A percentile compares a stretch with the other conserved stretches of the same genome.
These are phyloP conservation scores for Brettanomyces custersianus DNA, from an alignment of 805 yeast genomes.

Conservation along the genomic window DNA sequence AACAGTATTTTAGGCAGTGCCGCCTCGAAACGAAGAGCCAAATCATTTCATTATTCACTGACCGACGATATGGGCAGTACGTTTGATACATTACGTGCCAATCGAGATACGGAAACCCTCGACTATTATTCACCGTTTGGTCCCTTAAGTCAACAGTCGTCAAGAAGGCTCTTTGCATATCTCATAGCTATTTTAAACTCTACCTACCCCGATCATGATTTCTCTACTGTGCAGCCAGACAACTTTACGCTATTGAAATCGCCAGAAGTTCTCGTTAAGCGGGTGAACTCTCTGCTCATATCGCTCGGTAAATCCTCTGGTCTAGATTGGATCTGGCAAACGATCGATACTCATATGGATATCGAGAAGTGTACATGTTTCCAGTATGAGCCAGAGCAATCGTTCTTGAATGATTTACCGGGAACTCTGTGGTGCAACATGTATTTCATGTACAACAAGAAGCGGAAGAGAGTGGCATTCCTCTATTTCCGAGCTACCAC, in stretches of 20 bases:
- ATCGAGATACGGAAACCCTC: slow-evolving; percentile 14
- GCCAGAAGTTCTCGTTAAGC: slow-evolving; percentile 40
- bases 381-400: slow-evolving; percentile 54
- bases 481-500: slow-evolving; percentile 53
- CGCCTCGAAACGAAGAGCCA: slow-evolving; percentile 15
- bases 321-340: slow-evolving; percentile 73
- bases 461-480: slow-evolving; percentile 85
- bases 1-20: slow-evolving; percentile 4
- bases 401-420: slow-evolving; percentile 55
- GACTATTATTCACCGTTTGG: slow-evolving; percentile 66
- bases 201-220: slow-evolving; percentile 94
- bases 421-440: slow-evolving; percentile 65
- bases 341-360: slow-evolving; percentile 75
- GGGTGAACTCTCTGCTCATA: slow-evolving; percentile 70
- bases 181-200: slow-evolving; percentile 85
- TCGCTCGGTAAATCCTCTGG: slow-evolving; percentile 53
- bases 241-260: slow-evolving; percentile 55
- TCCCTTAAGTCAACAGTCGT: slow-evolving; percentile 75
- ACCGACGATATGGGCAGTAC: background rate
- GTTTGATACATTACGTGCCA: slow-evolving; percentile 10
- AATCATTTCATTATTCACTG: slow-evolving; percentile 18
- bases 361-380: slow-evolving; percentile 53
- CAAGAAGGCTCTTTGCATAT: slow-evolving; percentile 84
- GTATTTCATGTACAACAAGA: slow-evolving; percentile 89
- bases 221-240: slow-evolving; percentile 73